A percentile compares a stretch with the other conserved stretches of the same genome.
Evolutionary conservation across 306 rosid genomes (phyloP).

Genomic region (Dryas drummondii): DNA sequence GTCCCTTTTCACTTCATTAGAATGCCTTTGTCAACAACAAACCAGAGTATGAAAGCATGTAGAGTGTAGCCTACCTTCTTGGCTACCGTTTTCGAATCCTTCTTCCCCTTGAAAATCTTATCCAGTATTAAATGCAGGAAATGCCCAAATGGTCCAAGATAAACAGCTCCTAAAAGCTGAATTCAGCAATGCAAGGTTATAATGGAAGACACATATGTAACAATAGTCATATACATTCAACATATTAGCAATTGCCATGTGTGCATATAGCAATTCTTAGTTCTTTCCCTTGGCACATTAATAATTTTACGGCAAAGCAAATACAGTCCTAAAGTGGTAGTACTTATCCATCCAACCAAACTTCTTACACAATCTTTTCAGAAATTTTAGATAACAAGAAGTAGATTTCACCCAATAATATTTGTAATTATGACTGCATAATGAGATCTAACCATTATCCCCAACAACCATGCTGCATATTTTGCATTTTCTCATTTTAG

Average conservation of each 20-base stretch:
- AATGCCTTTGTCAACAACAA: slow-evolving; percentile 3
- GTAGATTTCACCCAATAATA: neutral
- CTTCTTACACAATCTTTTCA: neutral
- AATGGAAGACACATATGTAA: neutral
- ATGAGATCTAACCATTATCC: neutral
- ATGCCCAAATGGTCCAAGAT: slow-evolving; percentile 96
- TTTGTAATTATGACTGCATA: neutral
- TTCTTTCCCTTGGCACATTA: neutral
- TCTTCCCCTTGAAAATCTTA: slow-evolving; percentile 88
- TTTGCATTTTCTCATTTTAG: neutral
- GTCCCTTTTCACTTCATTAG: neutral
- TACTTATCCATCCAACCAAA: neutral
- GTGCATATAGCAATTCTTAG: neutral
- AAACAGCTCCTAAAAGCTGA: slow-evolving; percentile 88
- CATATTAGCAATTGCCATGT: neutral
- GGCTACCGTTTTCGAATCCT: slow-evolving; percentile 79
- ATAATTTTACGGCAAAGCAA: neutral
- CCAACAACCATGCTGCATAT: neutral
- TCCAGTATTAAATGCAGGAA: slow-evolving; percentile 64
- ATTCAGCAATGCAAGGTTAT: slow-evolving; percentile 10
- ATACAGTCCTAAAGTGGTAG: neutral
- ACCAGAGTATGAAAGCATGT: slow-evolving; percentile 14
- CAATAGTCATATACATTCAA: neutral
- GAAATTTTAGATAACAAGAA: neutral
- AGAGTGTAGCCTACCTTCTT: slow-evolving; percentile 62